Base-by-base conservation (phyloP, 1,139 yeast species). In the Diutina scorzettiae region DNA sequence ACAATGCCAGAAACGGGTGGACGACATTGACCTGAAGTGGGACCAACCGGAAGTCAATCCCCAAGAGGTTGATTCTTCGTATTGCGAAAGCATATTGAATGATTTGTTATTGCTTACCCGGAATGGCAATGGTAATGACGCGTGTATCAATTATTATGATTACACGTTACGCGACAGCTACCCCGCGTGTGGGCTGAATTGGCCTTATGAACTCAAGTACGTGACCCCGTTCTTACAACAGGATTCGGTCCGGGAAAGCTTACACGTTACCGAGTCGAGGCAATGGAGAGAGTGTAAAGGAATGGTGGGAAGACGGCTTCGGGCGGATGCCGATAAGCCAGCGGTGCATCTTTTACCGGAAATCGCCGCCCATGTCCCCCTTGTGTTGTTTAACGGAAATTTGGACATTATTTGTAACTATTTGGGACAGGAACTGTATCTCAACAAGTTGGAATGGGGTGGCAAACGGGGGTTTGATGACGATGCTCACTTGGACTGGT, bases 141-240 rank as follows among this genome's bases (percentile, higher is more conserved):
- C 66, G 47, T 89, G 98, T 56, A 53, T 76, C 51, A 91, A 91
- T 58, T 78, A 86, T 71, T 91, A 91, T 58, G 95, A 91, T 57
- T 74, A 76, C 45, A 70, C 83, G 28, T 63, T 82, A 43, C 66
- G 62, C 27, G 96, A 91, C 55, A 59, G 76, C 0, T 86, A 64
- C 51, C 96, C 97, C 0, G 64, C 83, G 0, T 91, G 99, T 62
- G 98, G 98, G 4, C 71, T 78, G 77, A 82, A 83, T 55, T 91
- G 99, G 99, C 99, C 99, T 0, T 74, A 73, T 20, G 91, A 78
- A 49, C 63, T 89, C 48, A 63, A 60, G 0, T 51, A 62, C 41
- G 78, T 87, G 12, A 63, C 71, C 0, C 73, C 76, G 8, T 91
- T 83, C 54, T 69, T 91, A 46, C 64, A 73, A 20, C 56, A 62